Conservation (phyloP, 208 protist species). For the Trypanosoma mega region DNA sequence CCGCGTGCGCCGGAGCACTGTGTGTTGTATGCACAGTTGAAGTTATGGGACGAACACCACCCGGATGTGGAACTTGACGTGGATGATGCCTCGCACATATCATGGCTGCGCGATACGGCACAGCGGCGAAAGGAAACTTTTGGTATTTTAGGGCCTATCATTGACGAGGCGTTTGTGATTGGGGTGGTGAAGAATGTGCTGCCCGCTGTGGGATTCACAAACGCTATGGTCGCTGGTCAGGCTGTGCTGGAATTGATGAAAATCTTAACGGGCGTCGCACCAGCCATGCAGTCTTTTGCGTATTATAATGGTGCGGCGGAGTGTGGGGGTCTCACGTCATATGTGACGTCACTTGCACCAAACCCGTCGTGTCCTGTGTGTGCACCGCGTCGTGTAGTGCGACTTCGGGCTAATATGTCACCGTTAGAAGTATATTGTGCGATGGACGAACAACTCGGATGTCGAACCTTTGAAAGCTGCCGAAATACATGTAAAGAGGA, state of each 20-base stretch:
- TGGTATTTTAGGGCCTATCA: slow-evolving; percentile 90
- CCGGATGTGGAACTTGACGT: slow-evolving; percentile 51
- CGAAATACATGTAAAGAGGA: no score
- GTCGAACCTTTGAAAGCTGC: slow-evolving; percentile 3
- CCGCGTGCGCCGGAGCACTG: slow-evolving; percentile 97
- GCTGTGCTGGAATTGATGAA: slow-evolving; percentile 95
- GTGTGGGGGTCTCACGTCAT: slow-evolving; percentile 29
- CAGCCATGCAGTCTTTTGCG: slow-evolving; percentile 91
- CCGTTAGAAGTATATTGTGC: slow-evolving; percentile 20
- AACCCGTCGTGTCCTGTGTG: slow-evolving; percentile 55
- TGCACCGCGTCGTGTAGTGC: slow-evolving; percentile 45
- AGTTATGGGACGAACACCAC: slow-evolving; percentile 49
- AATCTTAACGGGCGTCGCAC: slow-evolving; percentile 74
- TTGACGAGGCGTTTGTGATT: slow-evolving; percentile 83
- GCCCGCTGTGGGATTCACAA: slow-evolving; percentile 98
- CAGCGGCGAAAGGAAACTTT: slow-evolving; percentile 85
- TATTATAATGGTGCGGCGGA: slow-evolving; percentile 87
- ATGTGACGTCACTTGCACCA: slow-evolving; percentile 32
- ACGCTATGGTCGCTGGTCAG: slow-evolving; percentile 94
- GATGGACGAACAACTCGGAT: slow-evolving; percentile 23
- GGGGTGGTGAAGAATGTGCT: slow-evolving; percentile 99
- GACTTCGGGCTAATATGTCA: slow-evolving; percentile 22
- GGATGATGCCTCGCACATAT: slow-evolving; percentile 91
- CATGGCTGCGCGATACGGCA: slow-evolving; percentile 82
- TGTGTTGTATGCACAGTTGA: slow-evolving; percentile 92